Base-by-base conservation (phyloP, 352 stramenopile species). In the Chrysophaeum taylorii region DNA sequence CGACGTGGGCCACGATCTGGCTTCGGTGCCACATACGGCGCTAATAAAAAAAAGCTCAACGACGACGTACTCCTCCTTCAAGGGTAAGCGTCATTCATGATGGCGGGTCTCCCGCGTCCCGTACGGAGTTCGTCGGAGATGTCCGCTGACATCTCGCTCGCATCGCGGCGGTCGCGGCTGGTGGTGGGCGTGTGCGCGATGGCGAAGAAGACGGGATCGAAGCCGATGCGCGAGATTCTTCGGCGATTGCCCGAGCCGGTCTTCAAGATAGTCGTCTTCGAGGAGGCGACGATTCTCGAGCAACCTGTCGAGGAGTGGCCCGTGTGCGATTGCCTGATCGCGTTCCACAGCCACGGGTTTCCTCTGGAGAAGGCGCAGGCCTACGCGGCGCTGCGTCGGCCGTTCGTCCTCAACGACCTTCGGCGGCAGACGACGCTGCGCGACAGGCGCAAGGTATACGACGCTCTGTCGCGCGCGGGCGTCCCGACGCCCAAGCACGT, bases 281-380 rank as follows among this genome's bases (percentile, higher is more conserved):
- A 94, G 42, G 93, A 99, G 81, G 81, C 94, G 67, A 89, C 90
- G 67, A 98, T 99, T 70, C 75, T 98, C 0, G 84, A 96, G 74
- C 81, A 90, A 42, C 89, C 92, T 2, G 86, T 98, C 16, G 93
- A 98, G 52, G 81, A 84, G 25, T 98, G 91, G 91, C 94, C 93
- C 0, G 79, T 91, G 41, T 96, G 91, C 78, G 94, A 99, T 77
- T 92, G 93, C 54, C 84, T 99, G 41, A 97, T 99, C 75, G 94
- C 92, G 53, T 99, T 99, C 78, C 98, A 97, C 83, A 98, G 89
- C 23, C 94, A 89, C 52, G 94, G 93, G 21, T 99, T 98, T 79
- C 96, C 96, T 31, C 84, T 98, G 14, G 80, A 93, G 25, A 99
- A 98, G 78, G 92, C 92, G 0, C 89, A 97, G 70, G 83, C 91